Conservation (phyloP, 768 basidiomycete species). For the Mycena rosella region DNA sequence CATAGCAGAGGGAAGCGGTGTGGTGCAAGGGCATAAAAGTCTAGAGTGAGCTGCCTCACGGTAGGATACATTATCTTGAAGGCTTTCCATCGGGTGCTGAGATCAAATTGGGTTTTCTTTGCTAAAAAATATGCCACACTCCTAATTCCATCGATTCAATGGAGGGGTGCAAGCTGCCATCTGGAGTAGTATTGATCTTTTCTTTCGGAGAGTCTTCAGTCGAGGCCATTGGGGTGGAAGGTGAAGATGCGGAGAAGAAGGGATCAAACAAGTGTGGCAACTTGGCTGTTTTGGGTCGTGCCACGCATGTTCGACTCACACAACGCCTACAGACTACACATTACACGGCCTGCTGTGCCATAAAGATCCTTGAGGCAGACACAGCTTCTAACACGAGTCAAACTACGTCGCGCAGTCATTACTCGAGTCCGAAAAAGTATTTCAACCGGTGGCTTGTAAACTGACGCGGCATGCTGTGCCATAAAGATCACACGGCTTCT, state of each 20-base stretch:
- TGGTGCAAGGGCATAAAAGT: conserved; percentile 18
- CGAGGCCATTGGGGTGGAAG: neutral
- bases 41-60: conserved; percentile 9
- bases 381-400: too few relatives aligned
- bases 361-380: too few relatives aligned
- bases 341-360: neutral
- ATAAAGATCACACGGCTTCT: too few relatives aligned
- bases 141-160: conserved; percentile 8
- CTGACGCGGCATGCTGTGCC: neutral
- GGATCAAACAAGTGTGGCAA: neutral
- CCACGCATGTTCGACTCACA: neutral
- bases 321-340: neutral
- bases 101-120: neutral
- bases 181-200: neutral
- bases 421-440: too few relatives aligned
- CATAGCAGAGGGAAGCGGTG: conserved; percentile 15
- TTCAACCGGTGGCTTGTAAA: too few relatives aligned
- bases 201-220: neutral
- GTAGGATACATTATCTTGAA: neutral
- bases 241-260: neutral
- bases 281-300: too few relatives aligned
- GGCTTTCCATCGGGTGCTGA: neutral
- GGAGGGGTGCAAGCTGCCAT: neutral
- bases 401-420: too few relatives aligned
- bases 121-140: conserved; percentile 4